Conservation (phyloP, 495 filamentous ascomycete genomes). For the Chaetomidium leptoderma region DNA sequence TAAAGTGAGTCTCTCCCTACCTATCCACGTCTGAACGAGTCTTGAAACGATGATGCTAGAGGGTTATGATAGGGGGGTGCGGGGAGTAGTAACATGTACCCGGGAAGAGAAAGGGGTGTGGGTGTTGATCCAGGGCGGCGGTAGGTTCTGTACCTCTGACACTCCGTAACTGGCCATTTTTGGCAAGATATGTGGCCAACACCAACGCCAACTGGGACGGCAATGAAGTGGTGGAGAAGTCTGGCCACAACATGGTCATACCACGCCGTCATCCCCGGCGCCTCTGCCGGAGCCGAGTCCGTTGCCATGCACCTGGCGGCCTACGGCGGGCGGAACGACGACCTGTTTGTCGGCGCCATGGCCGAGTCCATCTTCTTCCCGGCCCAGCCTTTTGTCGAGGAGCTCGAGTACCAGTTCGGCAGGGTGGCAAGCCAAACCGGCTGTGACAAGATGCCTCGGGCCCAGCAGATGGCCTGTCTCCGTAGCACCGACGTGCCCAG, state of each 20-base stretch:
- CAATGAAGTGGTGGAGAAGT: constrained; percentile 54
- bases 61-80: no score
- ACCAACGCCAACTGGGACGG: constrained; percentile 66
- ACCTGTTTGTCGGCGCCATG: constrained; percentile 40
- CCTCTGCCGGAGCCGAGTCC: constrained; percentile 65
- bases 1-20: no score
- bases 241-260: constrained; percentile 59
- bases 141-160: constrained; percentile 18
- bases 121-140: constrained; percentile 74
- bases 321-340: constrained; percentile 41
- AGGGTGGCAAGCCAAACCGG: constrained; percentile 29
- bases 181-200: constrained; percentile 57
- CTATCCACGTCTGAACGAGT: no score
- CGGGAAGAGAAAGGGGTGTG: constrained; percentile 50
- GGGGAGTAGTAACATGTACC: no score
- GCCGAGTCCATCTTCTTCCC: constrained; percentile 46
- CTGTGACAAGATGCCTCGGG: constrained; percentile 17
- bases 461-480: constrained; percentile 47
- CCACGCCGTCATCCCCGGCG: constrained; percentile 67
- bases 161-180: background rate
- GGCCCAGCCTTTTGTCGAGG: constrained; percentile 35
- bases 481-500: constrained; percentile 41
- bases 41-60: no score
- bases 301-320: constrained; percentile 64
- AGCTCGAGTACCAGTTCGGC: constrained; percentile 46